A percentile compares a stretch with the other conserved stretches of the same genome.
phyloP scores from a whole-genome alignment of 108 stramenopile genomes.

The Cyclotella cryptica region DNA sequence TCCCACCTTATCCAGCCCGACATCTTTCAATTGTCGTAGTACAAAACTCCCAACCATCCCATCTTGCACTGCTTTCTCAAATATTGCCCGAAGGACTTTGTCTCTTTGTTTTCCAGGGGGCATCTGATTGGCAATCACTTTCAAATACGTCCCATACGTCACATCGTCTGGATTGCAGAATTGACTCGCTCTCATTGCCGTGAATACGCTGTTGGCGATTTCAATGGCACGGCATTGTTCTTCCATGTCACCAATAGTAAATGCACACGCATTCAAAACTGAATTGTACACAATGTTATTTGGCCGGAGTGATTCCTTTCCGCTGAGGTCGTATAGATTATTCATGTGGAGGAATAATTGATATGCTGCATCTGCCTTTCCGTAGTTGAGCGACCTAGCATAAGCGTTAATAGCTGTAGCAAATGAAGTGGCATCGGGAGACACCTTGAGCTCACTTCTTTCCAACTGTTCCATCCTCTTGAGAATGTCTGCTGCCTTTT shows the following conservation, averaged over 20 bases:
- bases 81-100: slow-evolving; percentile 63
- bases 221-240: slow-evolving; percentile 71
- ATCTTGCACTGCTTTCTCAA: slow-evolving; percentile 65
- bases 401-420: slow-evolving; percentile 77
- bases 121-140: slow-evolving; percentile 79
- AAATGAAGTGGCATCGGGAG: slow-evolving; percentile 74
- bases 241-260: slow-evolving; percentile 60
- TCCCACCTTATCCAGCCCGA: slow-evolving; percentile 23
- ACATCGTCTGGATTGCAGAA: slow-evolving; percentile 74
- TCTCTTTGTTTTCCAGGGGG: slow-evolving; percentile 54
- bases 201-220: slow-evolving; percentile 56
- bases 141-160: slow-evolving; percentile 85
- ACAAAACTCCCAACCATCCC: slow-evolving; percentile 79
- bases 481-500: slow-evolving; percentile 62
- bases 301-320: slow-evolving; percentile 57
- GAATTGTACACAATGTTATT: slow-evolving; percentile 77
- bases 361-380: slow-evolving; percentile 74
- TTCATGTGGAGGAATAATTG: slow-evolving; percentile 68
- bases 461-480: slow-evolving; percentile 63
- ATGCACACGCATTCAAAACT: slow-evolving; percentile 85
- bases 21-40: slow-evolving; percentile 66
- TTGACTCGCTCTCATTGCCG: slow-evolving; percentile 53
- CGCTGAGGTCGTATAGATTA: slow-evolving; percentile 50
- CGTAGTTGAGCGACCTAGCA: slow-evolving; percentile 59
- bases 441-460: slow-evolving; percentile 47